These are phyloP conservation scores for Radiomyces spectabilis DNA, from an alignment of 192 early-diverging fungal genomes.

Conservation along the genomic window DNA sequence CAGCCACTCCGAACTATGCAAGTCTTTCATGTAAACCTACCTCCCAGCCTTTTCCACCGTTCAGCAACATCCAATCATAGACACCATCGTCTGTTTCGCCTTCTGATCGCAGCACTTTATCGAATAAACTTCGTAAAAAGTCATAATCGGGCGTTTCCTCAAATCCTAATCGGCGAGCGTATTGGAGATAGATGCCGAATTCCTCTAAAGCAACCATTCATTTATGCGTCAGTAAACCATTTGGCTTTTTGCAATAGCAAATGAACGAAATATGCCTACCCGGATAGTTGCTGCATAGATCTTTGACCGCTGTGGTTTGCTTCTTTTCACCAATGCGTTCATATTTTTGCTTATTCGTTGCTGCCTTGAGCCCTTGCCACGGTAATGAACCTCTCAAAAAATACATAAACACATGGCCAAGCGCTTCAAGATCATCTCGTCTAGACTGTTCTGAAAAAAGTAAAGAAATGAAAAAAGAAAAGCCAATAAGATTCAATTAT, in stretches of 20 bases:
- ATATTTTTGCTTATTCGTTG: constrained; percentile 98
- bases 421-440: constrained; percentile 93
- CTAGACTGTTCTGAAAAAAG: constrained; percentile 80
- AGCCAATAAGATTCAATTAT: too few relatives aligned
- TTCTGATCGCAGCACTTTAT: constrained; percentile 60
- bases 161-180: constrained; percentile 87
- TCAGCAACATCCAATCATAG: constrained; percentile 86
- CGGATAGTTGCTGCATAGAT: constrained; percentile 85
- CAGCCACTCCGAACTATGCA: too few relatives aligned
- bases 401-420: constrained; percentile 98
- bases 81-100: constrained; percentile 84
- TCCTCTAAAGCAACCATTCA: constrained; percentile 46
- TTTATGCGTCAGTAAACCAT: neutral
- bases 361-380: constrained; percentile 98
- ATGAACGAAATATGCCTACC: constrained; percentile 24
- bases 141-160: constrained; percentile 98
- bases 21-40: too few relatives aligned
- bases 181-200: constrained; percentile 84
- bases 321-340: constrained; percentile 99
- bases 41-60: constrained; percentile 50
- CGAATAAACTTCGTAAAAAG: constrained; percentile 80
- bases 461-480: constrained; percentile 5
- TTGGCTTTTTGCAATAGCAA: neutral
- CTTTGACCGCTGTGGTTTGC: constrained; percentile 81
- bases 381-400: constrained; percentile 90